Base-by-base conservation (phyloP, 192 early-diverging fungal genomes). In the Linderina pennispora region DNA sequence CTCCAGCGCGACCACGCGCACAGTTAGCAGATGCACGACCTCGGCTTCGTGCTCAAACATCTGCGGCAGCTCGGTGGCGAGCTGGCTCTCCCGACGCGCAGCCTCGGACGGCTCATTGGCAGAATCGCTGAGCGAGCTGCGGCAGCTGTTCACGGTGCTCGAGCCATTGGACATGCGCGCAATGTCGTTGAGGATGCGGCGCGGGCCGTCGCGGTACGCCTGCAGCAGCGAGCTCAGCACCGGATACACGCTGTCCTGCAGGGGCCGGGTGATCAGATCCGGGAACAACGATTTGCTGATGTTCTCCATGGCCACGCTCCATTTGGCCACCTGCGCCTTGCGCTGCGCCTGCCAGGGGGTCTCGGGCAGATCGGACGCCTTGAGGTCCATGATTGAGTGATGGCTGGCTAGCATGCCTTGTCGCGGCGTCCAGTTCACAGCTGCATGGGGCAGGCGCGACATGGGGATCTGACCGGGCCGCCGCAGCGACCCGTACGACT, bases 191-290 rank as follows among this genome's bases (percentile, higher is more conserved):
- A 70, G 44, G 20, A 70, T 52, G 17, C 48, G 42, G 4, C 67
- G 59, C 23, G 67, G 67, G 1, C 67, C 67, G 32, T 70, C 67
- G 52, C 67, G 50, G 35, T 70, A 70, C 4, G 48, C 33, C 55
- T 70, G 59, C 15, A 63, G 23, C 31, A 70, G 48, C 17, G 67
- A 50, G 37, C 46, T 55, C 15, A 70, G 48, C 7, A 63, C 67
- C 2, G 67, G 60, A 34, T 70, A 70, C 16, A 63, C 36, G 17
- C 24, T 47, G 22, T 59, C 48, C 33, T 55, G 59, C 14, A 70
- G 36, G 2, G 56, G 48, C 15, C 28, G 25, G 42, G 60, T 59
- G 4, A 70, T 48, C 2, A 33, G 16, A 15, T 45, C 40, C 10
- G 65, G 65, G 17, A 50, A 69, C 11, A 62, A 23, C 23, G 45